Base-by-base conservation (phyloP, 306 rosid genomes). In the Glycine latifolia region DNA sequence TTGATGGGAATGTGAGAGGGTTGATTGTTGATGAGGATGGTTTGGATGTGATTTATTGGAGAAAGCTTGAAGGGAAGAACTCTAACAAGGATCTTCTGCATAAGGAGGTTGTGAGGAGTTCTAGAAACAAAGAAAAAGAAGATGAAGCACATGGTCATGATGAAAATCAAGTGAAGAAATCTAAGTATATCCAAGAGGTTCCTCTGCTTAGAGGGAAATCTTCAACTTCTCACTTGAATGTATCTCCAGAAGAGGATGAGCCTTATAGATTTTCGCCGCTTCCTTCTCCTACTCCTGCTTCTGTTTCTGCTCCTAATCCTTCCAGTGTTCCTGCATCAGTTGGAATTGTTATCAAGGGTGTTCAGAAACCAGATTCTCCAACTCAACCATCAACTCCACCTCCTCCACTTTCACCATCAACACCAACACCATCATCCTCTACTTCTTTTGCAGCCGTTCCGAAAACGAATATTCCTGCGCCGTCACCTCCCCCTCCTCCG, bases 31-130 rank as follows among this genome's bases (percentile, higher is more conserved):
- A 95, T 81, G 99, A 93, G 71, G 85, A 90, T 86, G 99, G 99
- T 58, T 89, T 95, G 69, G 99, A 95, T 82, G 99, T 95, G 78
- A 71, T 93, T 76, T 93, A 95, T 77, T 95, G 97, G 99, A 89
- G 92, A 78, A 91, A 88, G 47, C 97, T 93, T 46, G 89, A 90
- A 72, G 90, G 69, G 33, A 93, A 53, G 48, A 86, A 80, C 62
- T 80, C 89, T 1, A 80, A 55, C 26, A 83, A 73, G 50, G 76
- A 82, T 79, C 75, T 85, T 9, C 31, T 26, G 31, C 43, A 15
- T 5, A 90, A 85, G 59, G 92, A 90, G 73, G 77, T 69, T 0
- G 59, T 84, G n/a, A 61, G 68, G 26, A 75, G 79, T 71, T 17
- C 59, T 0, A 71, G 66, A 43, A 67, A 11, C 5, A 59, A 61